A percentile compares a stretch with the other conserved stretches of the same genome.
Conservation (phyloP, 2,329 filamentous ascomycete genomes). For the Tolypocladium sp. region DNA sequence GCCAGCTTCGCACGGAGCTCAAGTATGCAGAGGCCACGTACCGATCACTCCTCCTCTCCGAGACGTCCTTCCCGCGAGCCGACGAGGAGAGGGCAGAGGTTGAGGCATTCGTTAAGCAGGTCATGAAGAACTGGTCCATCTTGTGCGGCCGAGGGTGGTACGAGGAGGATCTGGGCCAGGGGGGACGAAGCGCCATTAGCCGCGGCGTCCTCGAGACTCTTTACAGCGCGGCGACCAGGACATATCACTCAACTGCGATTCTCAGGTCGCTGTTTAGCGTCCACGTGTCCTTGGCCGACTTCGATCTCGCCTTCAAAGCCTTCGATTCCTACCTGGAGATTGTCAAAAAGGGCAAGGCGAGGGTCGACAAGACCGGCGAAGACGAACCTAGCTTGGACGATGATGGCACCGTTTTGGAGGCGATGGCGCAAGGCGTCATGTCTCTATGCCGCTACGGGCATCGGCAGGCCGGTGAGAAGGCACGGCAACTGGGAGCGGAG, state of each 20-base stretch:
- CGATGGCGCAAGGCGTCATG: slow-evolving; percentile 70
- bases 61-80: slow-evolving; percentile 77
- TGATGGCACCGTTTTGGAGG: slow-evolving; percentile 67
- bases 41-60: slow-evolving; percentile 66
- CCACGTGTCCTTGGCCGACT: slow-evolving; percentile 81
- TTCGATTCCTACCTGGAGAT: slow-evolving; percentile 90
- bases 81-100: slow-evolving; percentile 70
- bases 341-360: slow-evolving; percentile 73
- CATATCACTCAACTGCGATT: slow-evolving; percentile 88
- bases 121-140: slow-evolving; percentile 77
- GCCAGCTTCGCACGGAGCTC: slow-evolving; percentile 65
- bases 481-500: slow-evolving; percentile 58
- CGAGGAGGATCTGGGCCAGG: slow-evolving; percentile 71
- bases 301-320: slow-evolving; percentile 82
- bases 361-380: slow-evolving; percentile 70
- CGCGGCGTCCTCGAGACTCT: slow-evolving; percentile 76
- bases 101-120: slow-evolving; percentile 70
- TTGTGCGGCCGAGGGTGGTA: slow-evolving; percentile 73
- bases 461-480: slow-evolving; percentile 66
- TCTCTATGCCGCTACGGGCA: slow-evolving; percentile 78
- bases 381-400: slow-evolving; percentile 65
- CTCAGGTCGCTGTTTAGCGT: slow-evolving; percentile 80
- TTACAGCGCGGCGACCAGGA: slow-evolving; percentile 85
- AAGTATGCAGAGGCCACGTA: slow-evolving; percentile 72
- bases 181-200: slow-evolving; percentile 67